Conservation (phyloP, 345 rosid genomes). For the Euphorbia pulcherrima region DNA sequence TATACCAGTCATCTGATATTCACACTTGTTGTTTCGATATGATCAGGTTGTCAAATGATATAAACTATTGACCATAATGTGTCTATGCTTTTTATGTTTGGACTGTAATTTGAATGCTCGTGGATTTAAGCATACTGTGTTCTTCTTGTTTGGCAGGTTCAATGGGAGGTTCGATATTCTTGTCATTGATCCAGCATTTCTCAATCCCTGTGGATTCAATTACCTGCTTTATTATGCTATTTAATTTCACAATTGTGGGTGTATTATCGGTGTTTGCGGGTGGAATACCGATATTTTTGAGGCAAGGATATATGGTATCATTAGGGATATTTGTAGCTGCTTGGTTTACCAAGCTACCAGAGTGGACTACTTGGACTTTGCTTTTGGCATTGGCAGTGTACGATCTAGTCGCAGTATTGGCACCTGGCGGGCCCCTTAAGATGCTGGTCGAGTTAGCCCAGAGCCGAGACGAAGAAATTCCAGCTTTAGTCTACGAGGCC, state of each 20-base stretch:
- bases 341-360: conserved; percentile 92
- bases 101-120: background rate
- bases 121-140: too few species aligned
- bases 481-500: conserved; percentile 92
- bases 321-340: conserved; percentile 85
- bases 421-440: conserved; percentile 97
- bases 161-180: conserved; percentile 87
- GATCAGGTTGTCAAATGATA: background rate
- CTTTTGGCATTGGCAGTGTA: conserved; percentile 84
- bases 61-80: background rate
- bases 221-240: conserved; percentile 61
- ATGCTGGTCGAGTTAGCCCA: conserved; percentile 87
- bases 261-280: conserved; percentile 70
- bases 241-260: conserved; percentile 84
- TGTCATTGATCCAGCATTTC: conserved; percentile 75
- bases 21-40: background rate
- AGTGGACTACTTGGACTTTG: conserved; percentile 94
- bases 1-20: background rate
- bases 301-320: conserved; percentile 86
- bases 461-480: conserved; percentile 83
- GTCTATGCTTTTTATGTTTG: background rate
- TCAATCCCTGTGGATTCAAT: conserved; percentile 78
- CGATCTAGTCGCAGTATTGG: conserved; percentile 89
- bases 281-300: conserved; percentile 68
- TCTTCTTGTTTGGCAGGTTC: conserved; percentile 42